Percentiles rank a stretch among this genome's conserved stretches.
Evolutionary conservation across 345 rosid genomes (phyloP).

Genomic region (Gossypium sturtianum): DNA sequence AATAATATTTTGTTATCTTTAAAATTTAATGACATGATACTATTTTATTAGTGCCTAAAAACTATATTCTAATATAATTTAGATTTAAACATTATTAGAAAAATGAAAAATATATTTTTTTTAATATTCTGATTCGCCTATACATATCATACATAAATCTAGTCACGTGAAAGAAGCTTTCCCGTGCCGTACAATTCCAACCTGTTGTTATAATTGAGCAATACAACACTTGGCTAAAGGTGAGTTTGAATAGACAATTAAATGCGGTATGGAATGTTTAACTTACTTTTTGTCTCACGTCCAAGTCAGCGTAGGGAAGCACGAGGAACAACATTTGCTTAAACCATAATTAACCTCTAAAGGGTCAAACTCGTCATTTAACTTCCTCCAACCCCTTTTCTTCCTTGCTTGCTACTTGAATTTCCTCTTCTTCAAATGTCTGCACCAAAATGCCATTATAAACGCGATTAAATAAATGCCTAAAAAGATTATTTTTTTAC

Average conservation of each 20-base stretch:
- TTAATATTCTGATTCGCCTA: no score
- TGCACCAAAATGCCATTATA: background rate
- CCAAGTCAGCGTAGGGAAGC: no score
- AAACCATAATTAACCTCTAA: background rate
- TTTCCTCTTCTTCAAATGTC: background rate
- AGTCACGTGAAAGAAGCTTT: background rate
- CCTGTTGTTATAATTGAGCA: slow-evolving; percentile 16
- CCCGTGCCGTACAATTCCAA: background rate
- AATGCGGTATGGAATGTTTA: no score
- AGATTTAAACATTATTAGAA: no score
- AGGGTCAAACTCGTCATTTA: slow-evolving; percentile 23
- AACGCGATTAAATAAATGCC: background rate
- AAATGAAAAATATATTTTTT: fast-evolving
- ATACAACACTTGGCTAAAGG: background rate
- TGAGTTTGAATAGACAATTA: no score
- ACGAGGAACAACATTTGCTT: slow-evolving; percentile 11
- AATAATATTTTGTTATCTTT: no score
- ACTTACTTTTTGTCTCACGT: no score
- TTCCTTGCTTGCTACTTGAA: background rate
- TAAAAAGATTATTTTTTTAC: background rate
- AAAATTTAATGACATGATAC: no score
- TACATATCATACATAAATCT: background rate
- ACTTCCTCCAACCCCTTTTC: background rate
- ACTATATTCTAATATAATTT: no score
- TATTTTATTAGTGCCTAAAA: no score